Evolutionary conservation across 73 alveolate genomes (phyloP).

Genomic region (Blepharisma japonicum): DNA sequence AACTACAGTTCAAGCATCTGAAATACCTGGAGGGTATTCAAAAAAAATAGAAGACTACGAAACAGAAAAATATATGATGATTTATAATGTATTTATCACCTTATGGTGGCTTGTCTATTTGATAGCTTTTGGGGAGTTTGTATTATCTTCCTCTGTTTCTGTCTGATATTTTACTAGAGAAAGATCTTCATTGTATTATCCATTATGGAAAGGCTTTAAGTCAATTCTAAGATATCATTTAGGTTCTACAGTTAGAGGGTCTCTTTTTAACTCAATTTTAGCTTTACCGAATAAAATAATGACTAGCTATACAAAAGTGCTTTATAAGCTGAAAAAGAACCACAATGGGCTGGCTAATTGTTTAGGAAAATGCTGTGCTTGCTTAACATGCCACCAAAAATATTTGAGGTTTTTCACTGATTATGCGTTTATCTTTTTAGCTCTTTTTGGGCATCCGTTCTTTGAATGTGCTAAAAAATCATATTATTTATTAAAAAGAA

Average conservation of each 20-base stretch:
- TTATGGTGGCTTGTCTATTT: slow-evolving; percentile 26
- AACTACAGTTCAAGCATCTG: not conserved
- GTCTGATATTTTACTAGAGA: slow-evolving; percentile 32
- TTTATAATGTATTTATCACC: slow-evolving; percentile 18
- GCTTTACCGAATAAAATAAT: not conserved
- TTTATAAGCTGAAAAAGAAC: not conserved
- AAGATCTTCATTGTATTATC: slow-evolving; percentile 12
- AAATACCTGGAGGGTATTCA: slow-evolving; percentile 26
- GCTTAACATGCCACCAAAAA: slow-evolving; percentile 16
- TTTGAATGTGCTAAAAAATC: slow-evolving; percentile 6
- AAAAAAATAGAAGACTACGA: slow-evolving; percentile 22
- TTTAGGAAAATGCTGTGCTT: slow-evolving; percentile 13
- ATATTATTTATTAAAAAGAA: not conserved
- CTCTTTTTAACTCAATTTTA: not conserved
- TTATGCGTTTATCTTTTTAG: slow-evolving; percentile 2
- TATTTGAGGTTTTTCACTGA: slow-evolving; percentile 4
- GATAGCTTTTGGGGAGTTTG: slow-evolving; percentile 26
- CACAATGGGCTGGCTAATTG: slow-evolving; percentile 18
- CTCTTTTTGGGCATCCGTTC: not conserved
- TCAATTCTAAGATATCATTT: slow-evolving; percentile 2
- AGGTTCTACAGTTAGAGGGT: slow-evolving; percentile 19
- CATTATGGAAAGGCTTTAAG: slow-evolving; percentile 25
- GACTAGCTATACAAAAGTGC: not conserved
- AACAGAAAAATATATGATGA: slow-evolving; percentile 21
- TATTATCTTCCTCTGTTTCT: slow-evolving; percentile 18